These are phyloP conservation scores for Aspergillus piperis DNA, from an alignment of 2,329 filamentous ascomycete genomes.

Conservation along the genomic window DNA sequence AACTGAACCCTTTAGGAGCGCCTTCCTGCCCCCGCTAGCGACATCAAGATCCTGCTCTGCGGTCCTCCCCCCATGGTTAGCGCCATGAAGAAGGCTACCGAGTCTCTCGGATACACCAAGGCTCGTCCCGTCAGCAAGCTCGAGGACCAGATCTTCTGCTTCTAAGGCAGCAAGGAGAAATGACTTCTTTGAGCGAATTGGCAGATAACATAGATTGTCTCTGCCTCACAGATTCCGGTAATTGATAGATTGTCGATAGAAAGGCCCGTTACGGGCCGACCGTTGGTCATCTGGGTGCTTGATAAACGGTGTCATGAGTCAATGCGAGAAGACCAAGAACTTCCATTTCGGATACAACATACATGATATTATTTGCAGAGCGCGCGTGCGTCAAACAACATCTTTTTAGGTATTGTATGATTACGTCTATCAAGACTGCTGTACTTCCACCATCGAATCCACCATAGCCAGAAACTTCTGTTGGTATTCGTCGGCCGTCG, in stretches of 20 bases:
- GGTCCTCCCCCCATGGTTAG: conserved; percentile 96
- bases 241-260: conserved; percentile 8
- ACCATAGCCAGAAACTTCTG: conserved; percentile 58
- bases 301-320: conserved; percentile 9
- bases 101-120: conserved; percentile 87
- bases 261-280: not conserved
- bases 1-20: conserved; percentile 35
- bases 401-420: conserved; percentile 2
- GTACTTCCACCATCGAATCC: conserved; percentile 45
- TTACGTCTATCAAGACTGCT: conserved; percentile 10
- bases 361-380: not conserved
- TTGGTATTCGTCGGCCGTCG: conserved; percentile 67
- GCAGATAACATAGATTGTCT: not conserved
- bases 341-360: not conserved
- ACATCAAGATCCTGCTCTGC: conserved; percentile 93
- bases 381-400: not conserved
- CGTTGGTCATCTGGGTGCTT: not conserved
- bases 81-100: conserved; percentile 94
- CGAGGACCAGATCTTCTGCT: conserved; percentile 96
- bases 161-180: conserved; percentile 54
- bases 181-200: not conserved
- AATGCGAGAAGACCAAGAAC: conserved; percentile 5
- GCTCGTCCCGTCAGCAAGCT: conserved; percentile 95
- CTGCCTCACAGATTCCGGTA: not conserved
- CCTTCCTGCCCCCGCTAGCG: conserved; percentile 76